phyloP scores from a whole-genome alignment of 208 protist genomes.

The Naegleria gruberi region DNA sequence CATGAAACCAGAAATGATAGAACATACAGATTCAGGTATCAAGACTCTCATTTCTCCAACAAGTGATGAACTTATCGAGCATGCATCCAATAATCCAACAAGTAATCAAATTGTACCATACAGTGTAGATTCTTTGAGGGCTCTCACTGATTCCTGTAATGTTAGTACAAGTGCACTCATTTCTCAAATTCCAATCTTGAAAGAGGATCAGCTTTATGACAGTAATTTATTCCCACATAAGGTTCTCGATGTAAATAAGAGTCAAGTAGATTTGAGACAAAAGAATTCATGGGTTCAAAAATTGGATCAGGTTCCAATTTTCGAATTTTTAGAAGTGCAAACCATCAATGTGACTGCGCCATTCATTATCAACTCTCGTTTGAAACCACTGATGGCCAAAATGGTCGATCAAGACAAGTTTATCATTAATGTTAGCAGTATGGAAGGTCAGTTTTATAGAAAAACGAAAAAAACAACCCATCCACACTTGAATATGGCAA shows the following conservation, averaged over 20 bases:
- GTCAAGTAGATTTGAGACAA: slow-evolving; percentile 55
- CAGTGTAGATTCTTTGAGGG: background rate
- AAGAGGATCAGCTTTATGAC: background rate
- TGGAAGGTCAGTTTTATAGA: slow-evolving; percentile 89
- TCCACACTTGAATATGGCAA: slow-evolving; percentile 71
- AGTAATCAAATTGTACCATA: background rate
- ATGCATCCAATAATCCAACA: background rate
- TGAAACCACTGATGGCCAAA: slow-evolving; percentile 71
- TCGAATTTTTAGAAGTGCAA: slow-evolving; percentile 85
- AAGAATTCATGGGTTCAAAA: slow-evolving; percentile 80
- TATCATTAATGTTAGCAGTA: slow-evolving; percentile 94
- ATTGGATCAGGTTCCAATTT: slow-evolving; percentile 71
- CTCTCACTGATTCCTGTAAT: background rate
- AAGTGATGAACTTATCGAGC: background rate
- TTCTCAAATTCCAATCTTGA: background rate
- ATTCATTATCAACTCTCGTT: slow-evolving; percentile 81
- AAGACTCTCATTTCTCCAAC: background rate
- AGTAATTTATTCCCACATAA: background rate
- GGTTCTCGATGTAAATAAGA: background rate
- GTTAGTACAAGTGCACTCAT: background rate
- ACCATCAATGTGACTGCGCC: slow-evolving; percentile 91
- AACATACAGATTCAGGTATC: background rate
- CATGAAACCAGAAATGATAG: background rate
- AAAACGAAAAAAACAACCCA: slow-evolving; percentile 31
- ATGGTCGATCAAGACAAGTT: slow-evolving; percentile 53